Base-by-base conservation (phyloP, 805 yeast species). In the Nakazawaea molendinolei region DNA sequence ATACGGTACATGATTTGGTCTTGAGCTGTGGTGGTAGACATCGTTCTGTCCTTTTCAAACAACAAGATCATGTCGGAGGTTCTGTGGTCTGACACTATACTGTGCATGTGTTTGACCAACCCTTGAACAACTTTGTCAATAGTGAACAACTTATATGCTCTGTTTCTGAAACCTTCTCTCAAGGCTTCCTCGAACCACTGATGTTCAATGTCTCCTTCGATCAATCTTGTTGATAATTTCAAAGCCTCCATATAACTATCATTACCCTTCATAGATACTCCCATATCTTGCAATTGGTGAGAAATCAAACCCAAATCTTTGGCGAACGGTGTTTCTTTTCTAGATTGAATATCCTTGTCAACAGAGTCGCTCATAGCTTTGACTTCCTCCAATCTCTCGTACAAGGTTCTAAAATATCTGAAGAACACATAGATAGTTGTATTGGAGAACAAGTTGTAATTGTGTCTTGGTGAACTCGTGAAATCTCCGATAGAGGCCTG, bases 161-260 rank as follows among this genome's bases (percentile, higher is more conserved):
- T 81, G 61, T 90, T 92, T 51, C 92, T 75, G 63, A 84, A 92
- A 0, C 94, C 96, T 65, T 90, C 97, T 44, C 99, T 85, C 41
- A 92, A 61, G 13, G 95, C 74, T 58, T 92, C 98, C 63, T 92
- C 99, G 56, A 84, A 94, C 82, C 87, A 79, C 57, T 82, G 92
- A 44, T 86, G 95, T 52, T 92, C 99, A 33, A 92, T 61, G 24
- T 86, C 92, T 20, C 95, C 95, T 46, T 86, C 92, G 45, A 92
- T 81, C 34, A 86, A 65, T 44, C 76, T 74, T 45, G 76, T 86
- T 40, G 94, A 75, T 38, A 92, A 67, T 3, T 64, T 67, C 40
- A 92, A 63, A n/a, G 86, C 72, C 57, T 90, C 96, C 23, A 68
- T 63, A 56, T 92, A 92, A 24, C 86, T 78, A 50, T 79, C 76